Percentiles rank a stretch among this genome's conserved stretches.
Conservation (phyloP, 1,139 yeast species). For the Lodderomyces parapsilosis region DNA sequence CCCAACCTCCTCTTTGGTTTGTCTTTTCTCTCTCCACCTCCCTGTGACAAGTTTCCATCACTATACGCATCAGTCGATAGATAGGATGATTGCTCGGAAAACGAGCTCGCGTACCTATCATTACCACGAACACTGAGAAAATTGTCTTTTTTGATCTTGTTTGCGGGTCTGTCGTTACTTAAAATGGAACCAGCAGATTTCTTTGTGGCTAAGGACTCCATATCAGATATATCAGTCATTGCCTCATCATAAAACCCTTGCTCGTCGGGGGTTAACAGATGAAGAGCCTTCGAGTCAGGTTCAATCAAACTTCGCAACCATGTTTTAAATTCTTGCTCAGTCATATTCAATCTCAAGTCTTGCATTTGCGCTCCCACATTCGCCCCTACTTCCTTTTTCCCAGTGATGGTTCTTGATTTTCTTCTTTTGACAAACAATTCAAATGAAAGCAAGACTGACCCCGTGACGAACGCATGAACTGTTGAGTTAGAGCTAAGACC, state of each 20-base stretch:
- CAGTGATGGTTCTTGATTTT: conserved; percentile 5
- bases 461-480: conserved; percentile 54
- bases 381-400: not conserved
- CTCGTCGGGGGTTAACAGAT: conserved; percentile 28
- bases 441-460: conserved; percentile 54
- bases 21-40: conserved; percentile 2
- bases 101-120: conserved; percentile 16
- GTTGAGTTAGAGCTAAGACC: conserved; percentile 46
- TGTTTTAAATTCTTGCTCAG: conserved; percentile 18
- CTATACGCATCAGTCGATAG: conserved; percentile 17
- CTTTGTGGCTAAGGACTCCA: conserved; percentile 22
- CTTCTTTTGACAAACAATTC: conserved; percentile 34
- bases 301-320: conserved; percentile 35
- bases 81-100: conserved; percentile 24
- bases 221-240: conserved; percentile 28
- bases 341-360: conserved; percentile 10
- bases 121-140: conserved; percentile 1
- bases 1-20: conserved; percentile 10
- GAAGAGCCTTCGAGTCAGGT: conserved; percentile 24
- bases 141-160: not conserved
- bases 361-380: conserved; percentile 8
- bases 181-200: conserved; percentile 3
- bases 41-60: conserved; percentile 7
- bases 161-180: not conserved
- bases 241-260: conserved; percentile 43